These are phyloP conservation scores for Ricinus communis DNA, from an alignment of 345 rosid species.

Conservation along the genomic window DNA sequence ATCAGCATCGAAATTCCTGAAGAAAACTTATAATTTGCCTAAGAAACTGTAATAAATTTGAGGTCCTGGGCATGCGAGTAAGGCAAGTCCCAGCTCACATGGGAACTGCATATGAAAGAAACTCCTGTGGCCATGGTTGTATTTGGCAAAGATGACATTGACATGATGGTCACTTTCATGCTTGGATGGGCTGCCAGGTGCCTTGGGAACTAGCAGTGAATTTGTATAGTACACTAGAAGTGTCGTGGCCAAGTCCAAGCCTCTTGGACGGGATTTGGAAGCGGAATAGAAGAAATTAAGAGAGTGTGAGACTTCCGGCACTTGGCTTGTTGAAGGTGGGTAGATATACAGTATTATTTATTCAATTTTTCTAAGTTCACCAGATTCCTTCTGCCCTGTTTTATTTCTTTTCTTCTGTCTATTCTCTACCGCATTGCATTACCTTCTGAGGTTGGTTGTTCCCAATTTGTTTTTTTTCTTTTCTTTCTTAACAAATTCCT, in stretches of 20 bases:
- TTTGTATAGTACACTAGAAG: constrained; percentile 6
- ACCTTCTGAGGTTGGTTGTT: background rate
- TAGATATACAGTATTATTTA: constrained; percentile 7
- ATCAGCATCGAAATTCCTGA: constrained; percentile 73
- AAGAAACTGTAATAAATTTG: constrained; percentile 25
- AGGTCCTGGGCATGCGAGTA: background rate
- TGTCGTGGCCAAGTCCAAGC: background rate
- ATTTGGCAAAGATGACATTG: background rate
- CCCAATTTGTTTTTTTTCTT: constrained; percentile 4
- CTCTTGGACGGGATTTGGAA: background rate
- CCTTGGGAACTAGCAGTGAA: background rate
- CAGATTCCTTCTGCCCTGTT: background rate
- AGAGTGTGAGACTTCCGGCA: background rate
- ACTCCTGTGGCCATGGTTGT: background rate
- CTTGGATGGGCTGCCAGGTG: background rate
- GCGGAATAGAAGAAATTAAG: background rate
- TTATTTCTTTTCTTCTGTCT: background rate
- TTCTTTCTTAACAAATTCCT: background rate
- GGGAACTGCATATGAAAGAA: background rate
- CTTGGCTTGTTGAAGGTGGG: constrained; percentile 1
- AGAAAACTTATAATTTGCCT: constrained; percentile 86
- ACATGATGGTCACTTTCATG: background rate
- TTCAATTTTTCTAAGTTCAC: constrained; percentile 1
- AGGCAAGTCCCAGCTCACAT: background rate
- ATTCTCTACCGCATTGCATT: background rate